A percentile compares a stretch with the other conserved stretches of the same genome.
Conservation (phyloP, 192 early-diverging fungal species). For the Coemansia sp. region DNA sequence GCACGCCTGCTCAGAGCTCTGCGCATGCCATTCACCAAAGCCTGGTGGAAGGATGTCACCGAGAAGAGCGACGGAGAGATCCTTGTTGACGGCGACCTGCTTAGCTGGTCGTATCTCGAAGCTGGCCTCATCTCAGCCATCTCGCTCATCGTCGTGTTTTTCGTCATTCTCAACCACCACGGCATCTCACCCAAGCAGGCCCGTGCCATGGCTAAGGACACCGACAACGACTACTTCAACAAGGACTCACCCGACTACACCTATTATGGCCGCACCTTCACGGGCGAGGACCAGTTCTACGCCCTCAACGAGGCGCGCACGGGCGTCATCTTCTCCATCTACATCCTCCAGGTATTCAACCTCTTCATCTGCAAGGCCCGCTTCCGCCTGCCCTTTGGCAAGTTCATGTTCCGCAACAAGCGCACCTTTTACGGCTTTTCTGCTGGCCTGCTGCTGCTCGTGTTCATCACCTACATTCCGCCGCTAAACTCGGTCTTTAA, state of each 20-base stretch:
- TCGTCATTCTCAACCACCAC: slow-evolving; percentile 70
- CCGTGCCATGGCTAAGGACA: slow-evolving; percentile 56
- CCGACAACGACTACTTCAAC: slow-evolving; percentile 42
- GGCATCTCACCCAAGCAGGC: slow-evolving; percentile 65
- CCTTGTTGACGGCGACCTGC: slow-evolving; percentile 76
- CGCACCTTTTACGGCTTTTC: slow-evolving; percentile 68
- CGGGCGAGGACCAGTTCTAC: slow-evolving; percentile 58
- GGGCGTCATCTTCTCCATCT: slow-evolving; percentile 66
- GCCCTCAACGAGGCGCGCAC: slow-evolving; percentile 78
- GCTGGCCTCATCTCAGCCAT: slow-evolving; percentile 75
- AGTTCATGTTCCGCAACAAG: slow-evolving; percentile 78
- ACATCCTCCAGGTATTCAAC: slow-evolving; percentile 85
- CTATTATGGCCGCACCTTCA: slow-evolving; percentile 44
- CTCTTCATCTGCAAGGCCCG: slow-evolving; percentile 89
- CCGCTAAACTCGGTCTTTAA: slow-evolving; percentile 76
- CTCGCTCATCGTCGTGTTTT: slow-evolving; percentile 70
- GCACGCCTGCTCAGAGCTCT: slow-evolving; percentile 23
- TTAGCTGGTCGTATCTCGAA: slow-evolving; percentile 88
- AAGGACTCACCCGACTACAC: slow-evolving; percentile 49
- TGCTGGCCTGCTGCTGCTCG: slow-evolving; percentile 63
- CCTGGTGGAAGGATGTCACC: slow-evolving; percentile 64
- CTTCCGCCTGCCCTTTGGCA: slow-evolving; percentile 71
- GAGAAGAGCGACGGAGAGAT: slow-evolving; percentile 77
- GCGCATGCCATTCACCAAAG: slow-evolving; percentile 51
- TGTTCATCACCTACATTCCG: slow-evolving; percentile 81